Percentiles rank a stretch among this genome's conserved stretches.
These are phyloP conservation scores for Fusarium domesticum DNA, from an alignment of 2,329 filamentous ascomycete species.

Conservation along the genomic window DNA sequence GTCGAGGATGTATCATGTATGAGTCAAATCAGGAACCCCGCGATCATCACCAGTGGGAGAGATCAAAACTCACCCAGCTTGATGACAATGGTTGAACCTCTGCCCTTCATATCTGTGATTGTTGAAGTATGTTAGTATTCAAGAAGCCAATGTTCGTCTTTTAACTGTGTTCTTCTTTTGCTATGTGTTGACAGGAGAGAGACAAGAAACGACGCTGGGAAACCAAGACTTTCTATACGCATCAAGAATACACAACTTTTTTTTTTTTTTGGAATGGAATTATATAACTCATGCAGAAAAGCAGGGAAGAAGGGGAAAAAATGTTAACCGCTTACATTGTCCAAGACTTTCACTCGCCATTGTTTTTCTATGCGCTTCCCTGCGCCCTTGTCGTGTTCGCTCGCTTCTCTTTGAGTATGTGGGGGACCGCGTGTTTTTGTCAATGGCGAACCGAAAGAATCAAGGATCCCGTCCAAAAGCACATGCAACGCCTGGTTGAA, in stretches of 20 bases:
- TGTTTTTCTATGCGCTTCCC: slow-evolving; percentile 6
- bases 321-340: slow-evolving; percentile 24
- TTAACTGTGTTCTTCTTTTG: slow-evolving; percentile 1
- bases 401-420: too few species aligned
- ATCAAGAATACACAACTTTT: too few species aligned
- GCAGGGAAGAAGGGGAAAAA: slow-evolving; percentile 12
- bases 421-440: slow-evolving; percentile 3
- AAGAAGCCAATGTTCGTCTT: slow-evolving; percentile 43
- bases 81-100: slow-evolving; percentile 62
- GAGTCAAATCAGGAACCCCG: slow-evolving; percentile 6
- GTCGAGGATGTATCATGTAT: slow-evolving; percentile 16
- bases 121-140: slow-evolving; percentile 1
- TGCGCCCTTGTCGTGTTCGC: slow-evolving; percentile 27
- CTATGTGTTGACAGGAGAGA: too few species aligned
- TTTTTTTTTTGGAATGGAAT: too few species aligned
- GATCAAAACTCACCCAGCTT: slow-evolving; percentile 67
- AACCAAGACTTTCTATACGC: too few species aligned
- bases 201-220: too few species aligned
- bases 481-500: slow-evolving; percentile 19
- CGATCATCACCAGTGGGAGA: slow-evolving; percentile 1
- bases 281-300: slow-evolving; percentile 5
- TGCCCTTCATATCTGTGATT: slow-evolving; percentile 59
- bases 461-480: slow-evolving; percentile 20
- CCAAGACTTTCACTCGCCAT: slow-evolving; percentile 28
- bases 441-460: slow-evolving; percentile 26